These are phyloP conservation scores for Telfairia occidentalis DNA, from an alignment of 331 rosid species.

Conservation along the genomic window DNA sequence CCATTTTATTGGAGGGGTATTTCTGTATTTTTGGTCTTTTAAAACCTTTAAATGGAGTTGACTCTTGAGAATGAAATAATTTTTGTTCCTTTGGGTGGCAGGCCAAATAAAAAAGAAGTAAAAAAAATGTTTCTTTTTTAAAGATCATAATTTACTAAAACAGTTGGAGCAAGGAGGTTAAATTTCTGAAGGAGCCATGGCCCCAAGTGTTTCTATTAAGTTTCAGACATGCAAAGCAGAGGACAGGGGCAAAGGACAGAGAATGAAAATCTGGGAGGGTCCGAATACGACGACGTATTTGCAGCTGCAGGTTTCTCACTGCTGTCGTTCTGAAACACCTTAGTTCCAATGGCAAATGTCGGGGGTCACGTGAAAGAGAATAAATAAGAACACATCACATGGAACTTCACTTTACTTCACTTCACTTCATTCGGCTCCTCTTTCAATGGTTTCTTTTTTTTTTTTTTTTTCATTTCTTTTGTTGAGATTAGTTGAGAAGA, in stretches of 20 bases:
- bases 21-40: not conserved
- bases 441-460: not conserved
- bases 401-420: not conserved
- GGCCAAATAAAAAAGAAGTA: not conserved
- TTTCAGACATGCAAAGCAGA: not conserved
- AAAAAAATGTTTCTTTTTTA: not conserved
- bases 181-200: not conserved
- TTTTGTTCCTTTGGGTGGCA: not conserved
- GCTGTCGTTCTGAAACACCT: not conserved
- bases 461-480: not conserved
- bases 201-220: not conserved
- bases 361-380: slow-evolving; percentile 2
- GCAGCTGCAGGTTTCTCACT: not conserved
- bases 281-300: not conserved
- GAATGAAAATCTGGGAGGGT: not conserved
- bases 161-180: not conserved
- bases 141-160: not conserved
- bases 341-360: not conserved
- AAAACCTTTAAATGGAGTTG: not conserved
- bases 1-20: slow-evolving; percentile 28
- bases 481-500: not conserved
- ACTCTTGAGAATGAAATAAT: not conserved
- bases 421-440: not conserved
- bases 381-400: slow-evolving; percentile 5
- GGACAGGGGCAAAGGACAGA: not conserved